Evolutionary conservation across 306 rosid genomes (phyloP), one percentile per base, ranked within the genome.

Genomic region (Malus fusca): DNA sequence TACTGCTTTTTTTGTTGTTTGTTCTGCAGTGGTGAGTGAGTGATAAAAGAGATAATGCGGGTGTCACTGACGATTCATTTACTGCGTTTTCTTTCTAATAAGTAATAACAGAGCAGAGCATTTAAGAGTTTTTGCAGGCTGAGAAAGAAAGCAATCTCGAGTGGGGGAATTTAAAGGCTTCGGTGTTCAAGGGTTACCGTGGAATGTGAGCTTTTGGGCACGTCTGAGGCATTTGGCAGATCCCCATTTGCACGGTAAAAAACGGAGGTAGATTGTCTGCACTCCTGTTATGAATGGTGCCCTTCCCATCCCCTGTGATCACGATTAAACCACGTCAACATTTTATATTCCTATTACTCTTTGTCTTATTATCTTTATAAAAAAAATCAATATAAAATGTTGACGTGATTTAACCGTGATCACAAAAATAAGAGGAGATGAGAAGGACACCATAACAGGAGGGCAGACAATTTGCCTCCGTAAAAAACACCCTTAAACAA

Each of bases 201-300:
- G 93, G 86, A 83, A 79, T 72, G 59, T 81, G 85, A 87, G 90
- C 84, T 69, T 30, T n/a, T 31, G 2, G 84, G 72, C 85, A 66
- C 72, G 67, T 72, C 65, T 18, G 19, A 4, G 0, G 68, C 68
- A 73, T 73, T 71, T 26, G 74, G 82, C 5, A 31, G 25, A 23
- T 60, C 5, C 44, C 44, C 69, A 40, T 18, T 35, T 73, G 4
- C 28, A 31, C 21, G 8, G 53, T 48, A 4, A 1, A 46, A 14
- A 14, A 13, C 2, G 28, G 2, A 26, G 28, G 28, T 26, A 26
- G 2, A 26, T 26, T 26, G 28, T 26, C 28, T 26, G 28, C 28
- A 3, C 28, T 26, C 28, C 28, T 26, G 3, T 26, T 26, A 26
- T 26, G 28, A 3, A 26, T 0, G 0, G 28, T 26, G 28, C 28